Evolutionary conservation across 2,329 filamentous ascomycete species (phyloP), one percentile per base, ranked within the genome.

Genomic region (Ceratocystis variospora): DNA sequence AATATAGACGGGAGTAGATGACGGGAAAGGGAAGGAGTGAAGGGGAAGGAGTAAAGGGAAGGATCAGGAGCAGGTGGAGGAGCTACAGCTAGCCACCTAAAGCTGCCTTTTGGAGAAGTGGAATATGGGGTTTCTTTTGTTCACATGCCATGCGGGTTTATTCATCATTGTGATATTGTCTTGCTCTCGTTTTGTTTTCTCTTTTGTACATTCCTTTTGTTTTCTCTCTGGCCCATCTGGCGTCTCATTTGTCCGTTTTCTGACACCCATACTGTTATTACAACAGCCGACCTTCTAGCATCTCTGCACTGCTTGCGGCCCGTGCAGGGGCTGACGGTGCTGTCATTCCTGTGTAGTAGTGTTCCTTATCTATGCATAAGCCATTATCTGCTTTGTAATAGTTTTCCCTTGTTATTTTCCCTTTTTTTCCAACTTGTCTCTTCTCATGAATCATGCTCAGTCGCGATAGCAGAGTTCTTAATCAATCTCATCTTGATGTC

Each of bases 1-100:
- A 72, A 66, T 70, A 75, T 6, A 69, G 73, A 7, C 72, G 71
- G 25, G 62, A 67, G 55, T 67, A 62, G 22, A 15, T 5, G 50
- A 25, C 2, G 22, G 22, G 22, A 25, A 2, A 2, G 22, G 22
- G 22, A 25, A 25, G 22, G 22, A 25, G 22, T 25, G n/a, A n/a
- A 2, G 22, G 22, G 22, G 22, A 25, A 25, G 22, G 22, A 25
- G 22, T 25, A 25, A 25, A 25, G 28, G n/a, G 25, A 10, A 17
- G 53, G 17, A n/a, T 3, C 4, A 6, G 53, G 53, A 31, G 12
- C 12, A 7, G 17, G 17, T 5, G 28, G 15, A 12, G 15, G 22
- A 57, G 25, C 10, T 3, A 10, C 48, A 22, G n/a, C 53, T 57
- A 37, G 5, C 22, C 17, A n/a, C 6, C 25, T 28, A n/a, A 25